Evolutionary conservation across 2,329 filamentous ascomycete species (phyloP), one percentile per base, ranked within the genome.

Genomic region (Colletotrichum endophyticum): DNA sequence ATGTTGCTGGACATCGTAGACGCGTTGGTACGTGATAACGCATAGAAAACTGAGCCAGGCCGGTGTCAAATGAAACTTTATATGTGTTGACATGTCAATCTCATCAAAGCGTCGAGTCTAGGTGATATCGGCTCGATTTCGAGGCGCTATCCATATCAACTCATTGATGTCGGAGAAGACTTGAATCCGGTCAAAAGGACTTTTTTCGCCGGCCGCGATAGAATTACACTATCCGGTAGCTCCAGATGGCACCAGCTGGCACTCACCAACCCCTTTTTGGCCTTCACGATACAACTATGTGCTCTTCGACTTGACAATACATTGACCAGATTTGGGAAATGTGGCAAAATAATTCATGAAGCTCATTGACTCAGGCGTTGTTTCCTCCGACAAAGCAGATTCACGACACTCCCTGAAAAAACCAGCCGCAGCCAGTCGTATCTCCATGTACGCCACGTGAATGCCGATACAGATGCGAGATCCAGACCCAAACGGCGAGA

Each of bases 361-460:
- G 28, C 22, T 12, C 64, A 53, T 53, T 19, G 64, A 66, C 4
- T 53, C 64, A 28, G 64, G 36, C 8, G 25, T 66, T 27, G 39
- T 66, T 28, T 66, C 68, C 39, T 44, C 39, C n/a, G 74, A 64
- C 2, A 83, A 68, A n/a, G 53, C 80, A 1, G 83, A 81, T 68
- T 80, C 79, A 0, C 85, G 84, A 75, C 87, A 90, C 49, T 87
- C 82, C 1, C 85, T 84, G 80, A 92, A 91, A 81, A 93, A 90
- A 4, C 86, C 83, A 0, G 89, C 88, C 0, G 87, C 84, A 0
- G 86, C 89, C 53, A 91, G 85, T 13, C 90, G 85, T 36, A 92
- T 79, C 79, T 92, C 91, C 82, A 91, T 90, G 32, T 85, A 84
- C 0, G 91, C 91, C 22, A 93, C 84, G 77, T 92, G 90, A 28